Evolutionary conservation across 1,139 yeast genomes (phyloP).

Genomic region (Magnusiomyces fungicola): DNA sequence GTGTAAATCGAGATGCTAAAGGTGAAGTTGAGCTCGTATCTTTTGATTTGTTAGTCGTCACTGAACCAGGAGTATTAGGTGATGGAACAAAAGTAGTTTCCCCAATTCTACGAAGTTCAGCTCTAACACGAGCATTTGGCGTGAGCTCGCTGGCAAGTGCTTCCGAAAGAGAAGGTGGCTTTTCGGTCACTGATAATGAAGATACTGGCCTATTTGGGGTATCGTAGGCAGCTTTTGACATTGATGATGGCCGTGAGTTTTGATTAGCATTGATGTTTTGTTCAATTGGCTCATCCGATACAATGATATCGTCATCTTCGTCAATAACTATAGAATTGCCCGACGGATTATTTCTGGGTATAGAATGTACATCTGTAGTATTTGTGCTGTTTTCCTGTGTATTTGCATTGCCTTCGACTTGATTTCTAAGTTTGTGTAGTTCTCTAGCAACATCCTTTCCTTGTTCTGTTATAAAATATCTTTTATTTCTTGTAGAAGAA

Average conservation of each 20-base stretch:
- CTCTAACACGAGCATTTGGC: neutral
- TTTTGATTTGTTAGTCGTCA: neutral
- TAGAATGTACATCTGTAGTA: slow-evolving; percentile 4
- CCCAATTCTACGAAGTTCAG: neutral
- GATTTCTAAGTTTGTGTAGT: slow-evolving; percentile 43
- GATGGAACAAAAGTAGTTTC: too few relatives aligned
- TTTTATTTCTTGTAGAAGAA: slow-evolving; percentile 43
- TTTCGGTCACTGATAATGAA: too few relatives aligned
- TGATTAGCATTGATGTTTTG: too few relatives aligned
- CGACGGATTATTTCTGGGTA: neutral
- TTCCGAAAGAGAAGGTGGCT: too few relatives aligned
- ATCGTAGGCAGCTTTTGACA: too few relatives aligned
- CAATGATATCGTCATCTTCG: neutral
- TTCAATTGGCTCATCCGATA: neutral
- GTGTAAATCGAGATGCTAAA: neutral
- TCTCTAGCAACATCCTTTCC: slow-evolving; percentile 60
- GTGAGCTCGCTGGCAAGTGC: too few relatives aligned
- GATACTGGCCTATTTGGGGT: too few relatives aligned
- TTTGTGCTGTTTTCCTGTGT: too few relatives aligned
- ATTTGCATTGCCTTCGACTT: too few relatives aligned
- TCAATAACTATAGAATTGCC: neutral
- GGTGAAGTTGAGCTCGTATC: neutral
- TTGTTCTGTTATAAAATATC: slow-evolving; percentile 66
- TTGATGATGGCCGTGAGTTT: too few relatives aligned
- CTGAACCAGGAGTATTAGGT: too few relatives aligned